A percentile compares a stretch with the other conserved stretches of the same genome.
Conservation (phyloP, 257 asterid genomes). For the Parsonsia alboflavescens region DNA sequence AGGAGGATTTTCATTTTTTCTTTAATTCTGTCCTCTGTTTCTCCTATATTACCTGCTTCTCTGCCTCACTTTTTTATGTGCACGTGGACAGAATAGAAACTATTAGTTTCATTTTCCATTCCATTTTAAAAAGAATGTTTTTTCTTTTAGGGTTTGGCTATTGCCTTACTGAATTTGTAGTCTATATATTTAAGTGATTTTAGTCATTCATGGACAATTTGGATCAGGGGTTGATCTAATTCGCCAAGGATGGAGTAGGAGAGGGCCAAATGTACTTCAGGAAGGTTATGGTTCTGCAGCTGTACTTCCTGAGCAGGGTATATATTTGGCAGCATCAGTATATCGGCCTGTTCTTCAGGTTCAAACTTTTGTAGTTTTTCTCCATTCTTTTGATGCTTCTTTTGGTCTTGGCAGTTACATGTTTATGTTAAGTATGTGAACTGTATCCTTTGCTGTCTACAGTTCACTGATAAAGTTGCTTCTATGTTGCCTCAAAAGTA, state of each 20-base stretch:
- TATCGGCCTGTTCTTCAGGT: slow-evolving; percentile 98
- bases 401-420: background rate
- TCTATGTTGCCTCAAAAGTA: slow-evolving; percentile 92
- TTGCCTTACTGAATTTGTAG: background rate
- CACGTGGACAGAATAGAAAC: background rate
- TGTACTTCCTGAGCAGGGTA: slow-evolving; percentile 94
- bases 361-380: slow-evolving; percentile 14
- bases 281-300: slow-evolving; percentile 98
- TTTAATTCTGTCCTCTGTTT: background rate
- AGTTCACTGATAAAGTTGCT: slow-evolving; percentile 92
- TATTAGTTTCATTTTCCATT: background rate
- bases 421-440: background rate
- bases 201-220: slow-evolving; percentile 12
- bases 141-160: background rate
- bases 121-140: background rate
- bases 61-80: background rate
- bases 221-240: slow-evolving; percentile 57
- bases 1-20: background rate
- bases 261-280: slow-evolving; percentile 76
- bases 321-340: slow-evolving; percentile 90
- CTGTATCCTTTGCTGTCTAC: slow-evolving; percentile 33
- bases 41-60: background rate
- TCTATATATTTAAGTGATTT: background rate
- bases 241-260: slow-evolving; percentile 92
- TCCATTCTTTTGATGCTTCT: background rate